Conservation (phyloP, 306 rosid genomes). For the Prunus campanulata region DNA sequence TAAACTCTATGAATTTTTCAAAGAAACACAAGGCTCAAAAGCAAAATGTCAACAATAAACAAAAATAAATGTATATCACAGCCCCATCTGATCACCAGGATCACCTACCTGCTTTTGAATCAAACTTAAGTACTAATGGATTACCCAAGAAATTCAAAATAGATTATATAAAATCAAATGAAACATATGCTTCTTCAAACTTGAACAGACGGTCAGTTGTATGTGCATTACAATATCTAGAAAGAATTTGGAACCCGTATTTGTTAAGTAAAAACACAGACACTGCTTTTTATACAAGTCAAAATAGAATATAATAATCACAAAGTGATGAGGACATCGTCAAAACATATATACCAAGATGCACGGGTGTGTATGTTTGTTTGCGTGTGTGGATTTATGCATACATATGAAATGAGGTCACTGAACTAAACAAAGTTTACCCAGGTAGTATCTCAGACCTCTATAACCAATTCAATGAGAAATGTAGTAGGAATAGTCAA, state of each 20-base stretch:
- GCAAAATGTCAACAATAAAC: background rate
- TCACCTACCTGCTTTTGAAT: background rate
- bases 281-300: too few species aligned
- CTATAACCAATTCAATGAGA: background rate
- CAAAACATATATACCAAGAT: background rate
- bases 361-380: background rate
- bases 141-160: background rate
- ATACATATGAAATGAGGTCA: background rate
- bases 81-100: background rate
- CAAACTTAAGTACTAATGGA: background rate
- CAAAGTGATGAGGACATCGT: background rate
- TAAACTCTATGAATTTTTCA: background rate
- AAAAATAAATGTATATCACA: background rate
- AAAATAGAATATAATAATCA: too few species aligned
- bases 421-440: background rate
- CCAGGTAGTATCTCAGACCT: background rate
- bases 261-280: too few species aligned
- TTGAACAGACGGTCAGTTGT: background rate
- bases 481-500: background rate
- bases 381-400: background rate
- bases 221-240: background rate
- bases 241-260: too few species aligned
- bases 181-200: background rate
- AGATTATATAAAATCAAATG: background rate
- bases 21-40: constrained; percentile 2